These are phyloP conservation scores for Aspergillus transmontanensis DNA, from an alignment of 2,329 filamentous ascomycete species.

Conservation along the genomic window DNA sequence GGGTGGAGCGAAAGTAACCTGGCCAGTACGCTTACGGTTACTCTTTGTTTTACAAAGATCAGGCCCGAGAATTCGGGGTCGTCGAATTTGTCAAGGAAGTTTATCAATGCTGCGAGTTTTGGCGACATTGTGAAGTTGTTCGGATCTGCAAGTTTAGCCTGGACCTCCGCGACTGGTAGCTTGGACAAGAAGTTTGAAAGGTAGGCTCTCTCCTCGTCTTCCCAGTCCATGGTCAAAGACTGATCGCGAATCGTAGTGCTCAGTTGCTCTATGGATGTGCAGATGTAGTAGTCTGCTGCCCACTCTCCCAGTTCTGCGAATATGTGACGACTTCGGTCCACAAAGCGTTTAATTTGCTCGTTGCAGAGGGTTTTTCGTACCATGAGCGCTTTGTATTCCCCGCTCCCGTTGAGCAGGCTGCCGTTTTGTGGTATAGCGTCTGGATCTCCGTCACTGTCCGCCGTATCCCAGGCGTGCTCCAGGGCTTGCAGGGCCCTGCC, in stretches of 20 bases:
- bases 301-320: constrained; percentile 64
- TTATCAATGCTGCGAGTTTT: constrained; percentile 62
- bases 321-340: constrained; percentile 54
- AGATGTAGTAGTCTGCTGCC: constrained; percentile 69
- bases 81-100: constrained; percentile 51
- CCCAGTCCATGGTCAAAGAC: constrained; percentile 47
- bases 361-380: constrained; percentile 45
- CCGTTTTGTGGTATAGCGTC: constrained; percentile 53
- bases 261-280: constrained; percentile 48
- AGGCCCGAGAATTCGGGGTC: constrained; percentile 58
- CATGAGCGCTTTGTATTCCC: constrained; percentile 30
- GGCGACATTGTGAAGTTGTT: constrained; percentile 48
- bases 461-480: constrained; percentile 37
- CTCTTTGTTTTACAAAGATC: constrained; percentile 67
- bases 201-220: constrained; percentile 57
- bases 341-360: constrained; percentile 60
- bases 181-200: constrained; percentile 47
- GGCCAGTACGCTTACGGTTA: constrained; percentile 62
- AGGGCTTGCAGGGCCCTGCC: constrained; percentile 49
- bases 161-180: constrained; percentile 23
- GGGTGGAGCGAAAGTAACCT: constrained; percentile 61
- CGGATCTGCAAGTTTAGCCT: background rate
- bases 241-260: constrained; percentile 19
- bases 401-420: constrained; percentile 38
- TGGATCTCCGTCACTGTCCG: constrained; percentile 66